phyloP scores from a whole-genome alignment of 257 asterid species.

The Salvia miltiorrhiza region DNA sequence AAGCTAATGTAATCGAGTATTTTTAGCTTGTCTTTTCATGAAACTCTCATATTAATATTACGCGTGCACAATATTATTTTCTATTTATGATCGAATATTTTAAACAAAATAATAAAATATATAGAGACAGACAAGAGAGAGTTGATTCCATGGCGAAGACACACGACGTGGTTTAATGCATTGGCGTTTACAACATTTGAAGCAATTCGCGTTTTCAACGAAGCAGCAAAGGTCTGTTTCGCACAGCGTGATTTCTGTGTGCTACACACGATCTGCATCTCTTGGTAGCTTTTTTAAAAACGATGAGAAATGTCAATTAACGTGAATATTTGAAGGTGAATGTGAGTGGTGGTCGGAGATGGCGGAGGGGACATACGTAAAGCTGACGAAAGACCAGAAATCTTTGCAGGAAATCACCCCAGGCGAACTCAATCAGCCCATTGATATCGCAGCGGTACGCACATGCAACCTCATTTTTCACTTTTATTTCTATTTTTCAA shows the following conservation, averaged over 20 bases:
- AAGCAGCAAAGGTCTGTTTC: not conserved
- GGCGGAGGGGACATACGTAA: conserved; percentile 68
- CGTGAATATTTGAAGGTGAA: conserved; percentile 2
- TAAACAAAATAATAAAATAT: not conserved
- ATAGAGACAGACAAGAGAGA: not conserved
- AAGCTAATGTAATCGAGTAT: too few species aligned
- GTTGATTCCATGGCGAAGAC: conserved; percentile 1
- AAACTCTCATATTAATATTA: too few species aligned
- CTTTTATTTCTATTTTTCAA: not conserved
- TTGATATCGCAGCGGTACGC: conserved; percentile 57
- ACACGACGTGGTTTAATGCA: not conserved
- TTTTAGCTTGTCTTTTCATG: too few species aligned
- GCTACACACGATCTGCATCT: not conserved
- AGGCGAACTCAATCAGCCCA: conserved; percentile 79
- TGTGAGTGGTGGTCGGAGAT: conserved; percentile 35
- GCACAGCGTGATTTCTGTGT: not conserved
- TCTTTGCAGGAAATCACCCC: conserved; percentile 59
- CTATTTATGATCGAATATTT: too few species aligned
- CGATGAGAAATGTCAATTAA: not conserved
- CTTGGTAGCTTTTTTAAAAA: not conserved
- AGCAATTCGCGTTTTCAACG: not conserved
- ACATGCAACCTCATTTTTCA: not conserved
- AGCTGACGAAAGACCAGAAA: conserved; percentile 55
- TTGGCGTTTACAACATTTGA: not conserved
- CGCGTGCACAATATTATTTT: too few species aligned